Percentiles rank a stretch among this genome's conserved stretches.
Evolutionary conservation across 1,139 yeast genomes (phyloP).

Genomic region (Geotrichum fermentans): DNA sequence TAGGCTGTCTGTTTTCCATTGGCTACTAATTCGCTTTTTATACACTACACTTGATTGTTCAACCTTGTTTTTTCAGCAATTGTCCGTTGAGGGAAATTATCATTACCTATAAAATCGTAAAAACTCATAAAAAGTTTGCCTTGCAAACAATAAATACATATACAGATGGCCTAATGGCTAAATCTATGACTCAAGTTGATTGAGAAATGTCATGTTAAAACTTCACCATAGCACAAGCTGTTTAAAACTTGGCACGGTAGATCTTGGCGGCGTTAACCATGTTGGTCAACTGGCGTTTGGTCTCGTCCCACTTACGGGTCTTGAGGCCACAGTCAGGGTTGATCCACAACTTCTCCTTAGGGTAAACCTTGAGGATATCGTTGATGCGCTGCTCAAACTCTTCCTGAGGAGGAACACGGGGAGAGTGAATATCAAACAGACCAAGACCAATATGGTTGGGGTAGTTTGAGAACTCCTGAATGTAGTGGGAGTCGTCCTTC

Average conservation of each 20-base stretch:
- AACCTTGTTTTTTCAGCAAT: too few relatives aligned
- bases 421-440: slow-evolving; percentile 97
- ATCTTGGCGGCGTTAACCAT: slow-evolving; percentile 98
- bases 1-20: too few relatives aligned
- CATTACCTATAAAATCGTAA: too few relatives aligned
- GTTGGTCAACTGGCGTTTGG: slow-evolving; percentile 73
- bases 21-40: background rate
- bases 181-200: slow-evolving; percentile 18
- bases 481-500: slow-evolving; percentile 98
- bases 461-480: slow-evolving; percentile 94
- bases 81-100: too few relatives aligned
- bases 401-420: slow-evolving; percentile 96
- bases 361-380: slow-evolving; percentile 93
- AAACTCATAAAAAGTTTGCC: too few relatives aligned
- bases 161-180: slow-evolving; percentile 7
- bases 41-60: too few relatives aligned
- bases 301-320: slow-evolving; percentile 95
- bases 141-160: too few relatives aligned
- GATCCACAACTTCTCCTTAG: slow-evolving; percentile 97
- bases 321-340: slow-evolving; percentile 99
- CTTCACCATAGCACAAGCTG: background rate
- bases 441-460: slow-evolving; percentile 99
- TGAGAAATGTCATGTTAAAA: slow-evolving; percentile 15
- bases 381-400: slow-evolving; percentile 92
- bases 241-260: slow-evolving; percentile 61